Evolutionary conservation across 2,329 filamentous ascomycete genomes (phyloP).

Genomic region (Aspergillus sp.): DNA sequence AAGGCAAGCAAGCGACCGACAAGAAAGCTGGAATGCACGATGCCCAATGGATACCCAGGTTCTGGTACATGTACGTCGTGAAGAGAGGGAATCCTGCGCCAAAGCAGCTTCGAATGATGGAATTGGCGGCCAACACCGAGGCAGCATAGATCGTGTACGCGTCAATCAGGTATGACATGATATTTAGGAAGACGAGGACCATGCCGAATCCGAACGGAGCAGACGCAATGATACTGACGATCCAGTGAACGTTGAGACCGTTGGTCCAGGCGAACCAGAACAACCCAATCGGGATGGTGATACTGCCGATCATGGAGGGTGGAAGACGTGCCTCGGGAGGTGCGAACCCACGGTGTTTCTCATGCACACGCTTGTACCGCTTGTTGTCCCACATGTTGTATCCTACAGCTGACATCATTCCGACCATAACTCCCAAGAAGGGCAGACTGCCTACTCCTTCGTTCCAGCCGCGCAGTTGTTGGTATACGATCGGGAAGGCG

Average conservation of each 20-base stretch:
- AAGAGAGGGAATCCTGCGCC: constrained; percentile 49
- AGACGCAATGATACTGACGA: constrained; percentile 31
- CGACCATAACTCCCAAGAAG: constrained; percentile 36
- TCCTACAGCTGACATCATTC: constrained; percentile 29
- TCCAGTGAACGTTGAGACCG: constrained; percentile 40
- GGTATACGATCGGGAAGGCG: constrained; percentile 9
- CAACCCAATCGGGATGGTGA: constrained; percentile 29
- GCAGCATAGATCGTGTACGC: constrained; percentile 41
- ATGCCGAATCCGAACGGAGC: constrained; percentile 38
- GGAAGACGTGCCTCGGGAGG: constrained; percentile 32
- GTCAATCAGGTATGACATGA: constrained; percentile 42
- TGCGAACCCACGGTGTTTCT: constrained; percentile 24
- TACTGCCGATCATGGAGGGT: constrained; percentile 27
- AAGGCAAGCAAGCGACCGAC: constrained; percentile 37
- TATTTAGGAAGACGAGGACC: constrained; percentile 34
- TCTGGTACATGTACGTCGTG: constrained; percentile 42
- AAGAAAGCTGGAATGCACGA: constrained; percentile 43
- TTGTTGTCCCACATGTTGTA: constrained; percentile 30
- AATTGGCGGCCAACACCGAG: constrained; percentile 40
- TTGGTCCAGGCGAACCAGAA: constrained; percentile 40
- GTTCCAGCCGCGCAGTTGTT: constrained; percentile 1
- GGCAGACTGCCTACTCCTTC: constrained; percentile 2
- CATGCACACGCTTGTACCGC: constrained; percentile 24
- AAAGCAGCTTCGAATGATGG: constrained; percentile 44
- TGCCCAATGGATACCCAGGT: constrained; percentile 47